These are phyloP conservation scores for Mortierella alpina DNA, from an alignment of 192 early-diverging fungal genomes.

Conservation along the genomic window DNA sequence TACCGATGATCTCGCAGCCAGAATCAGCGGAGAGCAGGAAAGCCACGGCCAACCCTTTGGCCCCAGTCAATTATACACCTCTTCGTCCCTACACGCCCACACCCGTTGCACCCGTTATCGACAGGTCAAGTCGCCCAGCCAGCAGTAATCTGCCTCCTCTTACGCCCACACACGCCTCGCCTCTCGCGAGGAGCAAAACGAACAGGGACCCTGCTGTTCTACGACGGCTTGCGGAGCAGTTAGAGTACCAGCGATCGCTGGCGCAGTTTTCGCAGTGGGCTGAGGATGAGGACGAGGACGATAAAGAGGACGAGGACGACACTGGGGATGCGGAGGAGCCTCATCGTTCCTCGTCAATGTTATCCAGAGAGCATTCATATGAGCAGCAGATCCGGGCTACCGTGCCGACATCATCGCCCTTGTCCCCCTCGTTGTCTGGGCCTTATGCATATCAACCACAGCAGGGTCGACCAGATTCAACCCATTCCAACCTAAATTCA, in stretches of 20 bases:
- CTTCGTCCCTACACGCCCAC: too few species aligned
- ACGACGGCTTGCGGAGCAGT: conserved; percentile 12
- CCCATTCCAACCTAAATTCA: background rate
- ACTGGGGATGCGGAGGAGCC: background rate
- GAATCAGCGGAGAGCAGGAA: too few species aligned
- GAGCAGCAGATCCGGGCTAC: background rate
- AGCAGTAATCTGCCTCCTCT: too few species aligned
- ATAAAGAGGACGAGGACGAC: background rate
- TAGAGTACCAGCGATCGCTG: conserved; percentile 25
- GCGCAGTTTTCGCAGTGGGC: background rate
- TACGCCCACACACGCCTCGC: too few species aligned
- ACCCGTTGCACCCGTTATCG: too few species aligned
- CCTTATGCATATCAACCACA: background rate
- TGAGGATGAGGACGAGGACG: background rate
- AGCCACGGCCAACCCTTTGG: too few species aligned
- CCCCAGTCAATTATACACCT: too few species aligned
- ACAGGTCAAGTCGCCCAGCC: too few species aligned
- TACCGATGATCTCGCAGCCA: too few species aligned
- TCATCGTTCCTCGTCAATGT: background rate
- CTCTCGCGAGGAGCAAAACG: conserved; percentile 5
- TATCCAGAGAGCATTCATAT: background rate
- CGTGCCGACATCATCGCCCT: background rate
- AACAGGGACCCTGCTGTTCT: conserved; percentile 1
- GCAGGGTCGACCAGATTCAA: background rate
- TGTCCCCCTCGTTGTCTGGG: background rate